Evolutionary conservation across 2,329 filamentous ascomycete species (phyloP).

Genomic region (Fusarium coffeatum): DNA sequence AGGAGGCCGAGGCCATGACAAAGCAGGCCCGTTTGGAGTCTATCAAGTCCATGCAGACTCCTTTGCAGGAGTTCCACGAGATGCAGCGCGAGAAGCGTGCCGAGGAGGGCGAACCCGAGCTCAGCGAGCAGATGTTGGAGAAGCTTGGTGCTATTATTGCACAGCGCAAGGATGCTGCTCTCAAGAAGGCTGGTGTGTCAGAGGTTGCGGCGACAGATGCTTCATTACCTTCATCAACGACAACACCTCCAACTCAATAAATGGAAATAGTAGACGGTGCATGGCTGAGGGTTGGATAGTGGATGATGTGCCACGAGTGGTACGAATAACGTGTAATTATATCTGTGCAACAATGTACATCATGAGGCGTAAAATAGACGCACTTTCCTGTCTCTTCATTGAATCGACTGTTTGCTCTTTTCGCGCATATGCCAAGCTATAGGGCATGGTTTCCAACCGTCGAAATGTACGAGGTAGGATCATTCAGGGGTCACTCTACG

Average conservation of each 20-base stretch:
- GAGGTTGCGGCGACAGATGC: slow-evolving; percentile 44
- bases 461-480: neutral
- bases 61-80: slow-evolving; percentile 69
- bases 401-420: neutral
- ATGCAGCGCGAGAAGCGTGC: slow-evolving; percentile 64
- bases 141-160: slow-evolving; percentile 72
- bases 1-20: slow-evolving; percentile 67
- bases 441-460: neutral
- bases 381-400: slow-evolving; percentile 37
- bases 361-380: slow-evolving; percentile 48
- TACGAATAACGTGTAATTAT: slow-evolving; percentile 49
- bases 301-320: slow-evolving; percentile 32
- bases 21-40: slow-evolving; percentile 52
- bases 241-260: slow-evolving; percentile 38
- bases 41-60: slow-evolving; percentile 61
- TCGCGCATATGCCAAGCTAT: neutral
- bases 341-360: slow-evolving; percentile 50
- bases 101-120: slow-evolving; percentile 65
- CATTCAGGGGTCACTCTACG: neutral
- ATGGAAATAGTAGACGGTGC: slow-evolving; percentile 1
- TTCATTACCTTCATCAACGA: slow-evolving; percentile 34
- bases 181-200: slow-evolving; percentile 54
- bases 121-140: slow-evolving; percentile 69
- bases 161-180: slow-evolving; percentile 59
- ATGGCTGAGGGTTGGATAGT: slow-evolving; percentile 18